A percentile compares a stretch with the other conserved stretches of the same genome.
Evolutionary conservation across 2,329 filamentous ascomycete genomes (phyloP).

Genomic region (Fusarium sp.): DNA sequence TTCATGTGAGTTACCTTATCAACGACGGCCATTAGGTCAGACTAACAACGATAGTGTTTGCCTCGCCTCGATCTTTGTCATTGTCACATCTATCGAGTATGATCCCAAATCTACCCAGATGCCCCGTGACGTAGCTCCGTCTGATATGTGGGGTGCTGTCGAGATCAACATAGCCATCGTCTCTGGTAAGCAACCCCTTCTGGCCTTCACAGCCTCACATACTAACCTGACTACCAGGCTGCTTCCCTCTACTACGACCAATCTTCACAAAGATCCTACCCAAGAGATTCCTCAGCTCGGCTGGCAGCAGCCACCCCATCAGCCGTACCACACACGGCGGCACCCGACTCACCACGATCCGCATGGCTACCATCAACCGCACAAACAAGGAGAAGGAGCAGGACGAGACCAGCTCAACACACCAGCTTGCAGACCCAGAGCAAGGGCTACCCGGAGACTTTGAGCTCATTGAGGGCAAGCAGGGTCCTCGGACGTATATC

Average conservation of each 20-base stretch:
- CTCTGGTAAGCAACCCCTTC: constrained; percentile 20
- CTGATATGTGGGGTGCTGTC: constrained; percentile 37
- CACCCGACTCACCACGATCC: constrained; percentile 12
- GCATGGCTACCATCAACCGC: constrained; percentile 31
- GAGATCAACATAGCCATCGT: constrained; percentile 42
- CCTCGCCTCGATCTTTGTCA: constrained; percentile 33
- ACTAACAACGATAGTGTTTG: constrained; percentile 31
- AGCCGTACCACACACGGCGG: constrained; percentile 23
- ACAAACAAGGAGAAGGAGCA: constrained; percentile 37
- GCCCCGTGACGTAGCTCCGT: constrained; percentile 31
- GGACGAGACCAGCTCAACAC: constrained; percentile 41
- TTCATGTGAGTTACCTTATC: constrained; percentile 38
- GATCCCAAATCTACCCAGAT: constrained; percentile 35
- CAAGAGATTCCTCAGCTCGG: constrained; percentile 38
- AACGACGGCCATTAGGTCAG: accelerated
- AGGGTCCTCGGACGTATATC: constrained; percentile 26
- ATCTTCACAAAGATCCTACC: constrained; percentile 40
- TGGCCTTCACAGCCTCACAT: not conserved
- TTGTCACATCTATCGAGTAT: constrained; percentile 30
- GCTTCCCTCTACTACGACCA: constrained; percentile 41
- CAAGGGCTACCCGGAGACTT: constrained; percentile 28
- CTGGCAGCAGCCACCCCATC: constrained; percentile 39
- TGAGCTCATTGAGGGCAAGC: constrained; percentile 15
- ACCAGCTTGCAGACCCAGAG: constrained; percentile 37
- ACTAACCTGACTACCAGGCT: constrained; percentile 10